phyloP scores from a whole-genome alignment of 2,329 filamentous ascomycete species.

The Chaetomium olivaceum region DNA sequence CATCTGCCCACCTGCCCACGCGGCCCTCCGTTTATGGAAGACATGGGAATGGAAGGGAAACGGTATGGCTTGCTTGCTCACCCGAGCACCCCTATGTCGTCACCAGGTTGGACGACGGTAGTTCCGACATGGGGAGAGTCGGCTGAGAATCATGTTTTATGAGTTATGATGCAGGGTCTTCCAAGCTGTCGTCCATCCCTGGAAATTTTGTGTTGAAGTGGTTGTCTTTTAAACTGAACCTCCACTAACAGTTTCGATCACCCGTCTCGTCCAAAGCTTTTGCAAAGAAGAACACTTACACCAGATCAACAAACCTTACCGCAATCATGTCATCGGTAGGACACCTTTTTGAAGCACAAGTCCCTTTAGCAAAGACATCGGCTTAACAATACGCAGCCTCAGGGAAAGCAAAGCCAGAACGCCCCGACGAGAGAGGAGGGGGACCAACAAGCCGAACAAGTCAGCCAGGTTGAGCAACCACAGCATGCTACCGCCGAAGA shows the following conservation, averaged over 20 bases:
- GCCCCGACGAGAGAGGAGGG: conserved; percentile 24
- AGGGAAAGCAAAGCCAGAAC: conserved; percentile 23
- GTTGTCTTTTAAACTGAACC: conserved; percentile 22
- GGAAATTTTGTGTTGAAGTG: conserved; percentile 11
- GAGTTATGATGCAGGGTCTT: conserved; percentile 31
- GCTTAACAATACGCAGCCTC: conserved; percentile 12
- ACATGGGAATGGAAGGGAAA: background rate
- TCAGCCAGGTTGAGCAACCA: conserved; percentile 18
- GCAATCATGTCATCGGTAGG: conserved; percentile 31
- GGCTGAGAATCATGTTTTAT: conserved; percentile 29
- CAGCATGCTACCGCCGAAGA: conserved; percentile 19
- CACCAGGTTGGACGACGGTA: conserved; percentile 19
- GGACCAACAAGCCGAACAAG: conserved; percentile 22
- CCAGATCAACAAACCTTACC: background rate
- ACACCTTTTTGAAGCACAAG: background rate
- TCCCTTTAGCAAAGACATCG: background rate
- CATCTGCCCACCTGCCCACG: no score
- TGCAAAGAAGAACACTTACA: conserved; percentile 2
- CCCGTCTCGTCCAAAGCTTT: conserved; percentile 21
- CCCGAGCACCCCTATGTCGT: conserved; percentile 27
- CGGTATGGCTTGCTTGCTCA: conserved; percentile 6
- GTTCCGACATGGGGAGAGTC: background rate
- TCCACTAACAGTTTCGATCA: conserved; percentile 11
- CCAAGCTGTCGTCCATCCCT: conserved; percentile 16
- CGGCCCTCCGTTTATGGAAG: background rate